Evolutionary conservation across 148 eudicot genomes (phyloP), one percentile per base, ranked within the genome.

Genomic region (Rhododendron kiyosumense): DNA sequence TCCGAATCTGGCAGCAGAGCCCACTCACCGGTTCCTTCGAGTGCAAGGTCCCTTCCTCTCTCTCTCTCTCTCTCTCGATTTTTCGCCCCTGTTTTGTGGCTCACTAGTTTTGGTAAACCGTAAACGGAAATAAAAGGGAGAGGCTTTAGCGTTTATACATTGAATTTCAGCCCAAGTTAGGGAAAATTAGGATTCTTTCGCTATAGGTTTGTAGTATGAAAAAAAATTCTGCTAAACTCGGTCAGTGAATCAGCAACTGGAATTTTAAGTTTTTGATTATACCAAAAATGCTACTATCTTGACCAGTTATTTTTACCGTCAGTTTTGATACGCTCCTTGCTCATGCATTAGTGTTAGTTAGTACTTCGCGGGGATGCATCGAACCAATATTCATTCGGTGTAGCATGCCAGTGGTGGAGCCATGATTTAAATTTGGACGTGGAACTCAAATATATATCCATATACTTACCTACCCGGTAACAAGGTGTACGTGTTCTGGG

Each of bases 1-100:
- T 93, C 77, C 94, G 98, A 12, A 94, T 97, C 87, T 97, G 99
- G 99, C 92, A 93, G 32, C 94, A 93, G 78, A 87, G 88, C 45
- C 75, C 94, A 80, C 20, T 88, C 86, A 18, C 94, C 81, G 86
- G 90, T 86, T 76, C 91, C 87, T 88, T 94, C 84, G 75, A 89
- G n/a, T 92, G 93, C 94, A 91, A 91, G 96, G 91, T 88, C 24
- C 3, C 49, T 54, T 22, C 26, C 7, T 20, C 2, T 46, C 38
- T n/a, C n/a, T n/a, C n/a, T n/a, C n/a, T n/a, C n/a, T n/a, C n/a
- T 49, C 52, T 49, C 52, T 51, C 69, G 2, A 2, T 61, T 7
- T 61, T 24, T 7, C 8, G 26, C 26, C 28, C 84, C 46, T 3
- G 26, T 36, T 81, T 79, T 22, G 38, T 28, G 26, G 24, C 32